These are phyloP conservation scores for Ceratopteris richardii DNA, from an alignment of 75 land plant genomes.

Conservation along the genomic window DNA sequence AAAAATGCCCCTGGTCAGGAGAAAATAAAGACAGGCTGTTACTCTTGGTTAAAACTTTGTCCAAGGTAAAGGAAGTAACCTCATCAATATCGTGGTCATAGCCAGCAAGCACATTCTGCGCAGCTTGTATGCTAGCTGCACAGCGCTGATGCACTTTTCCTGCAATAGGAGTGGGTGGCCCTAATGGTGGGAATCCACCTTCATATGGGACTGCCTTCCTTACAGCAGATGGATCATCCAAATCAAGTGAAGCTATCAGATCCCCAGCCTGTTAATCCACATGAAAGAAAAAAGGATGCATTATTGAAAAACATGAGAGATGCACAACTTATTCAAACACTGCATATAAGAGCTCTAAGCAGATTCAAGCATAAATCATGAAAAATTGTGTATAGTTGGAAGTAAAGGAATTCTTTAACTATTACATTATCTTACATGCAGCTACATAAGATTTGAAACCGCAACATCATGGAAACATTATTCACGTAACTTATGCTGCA, in stretches of 20 bases:
- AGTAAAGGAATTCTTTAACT: no score
- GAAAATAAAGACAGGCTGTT: background rate
- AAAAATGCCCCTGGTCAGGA: constrained; percentile 1
- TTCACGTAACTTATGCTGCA: no score
- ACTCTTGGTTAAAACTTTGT: no score
- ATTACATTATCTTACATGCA: no score
- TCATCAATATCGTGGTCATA: constrained; percentile 88
- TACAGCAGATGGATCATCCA: constrained; percentile 98
- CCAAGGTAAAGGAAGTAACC: constrained; percentile 23
- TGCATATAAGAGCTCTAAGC: no score
- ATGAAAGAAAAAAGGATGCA: no score
- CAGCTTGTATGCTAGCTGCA: constrained; percentile 76
- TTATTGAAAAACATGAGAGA: background rate
- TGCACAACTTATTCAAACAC: background rate
- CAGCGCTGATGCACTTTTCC: constrained; percentile 94
- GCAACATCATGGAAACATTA: no score
- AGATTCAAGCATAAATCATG: no score
- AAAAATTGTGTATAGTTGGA: no score
- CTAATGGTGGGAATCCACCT: constrained; percentile 74
- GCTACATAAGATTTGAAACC: no score
- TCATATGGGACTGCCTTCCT: constrained; percentile 90
- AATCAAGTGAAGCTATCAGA: constrained; percentile 82
- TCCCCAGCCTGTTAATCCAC: constrained; percentile 89
- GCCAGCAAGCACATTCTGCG: constrained; percentile 88
- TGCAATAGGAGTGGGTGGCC: constrained; percentile 87